phyloP scores from a whole-genome alignment of 164 flowering plant genomes.

The Tinospora cordifolia region DNA sequence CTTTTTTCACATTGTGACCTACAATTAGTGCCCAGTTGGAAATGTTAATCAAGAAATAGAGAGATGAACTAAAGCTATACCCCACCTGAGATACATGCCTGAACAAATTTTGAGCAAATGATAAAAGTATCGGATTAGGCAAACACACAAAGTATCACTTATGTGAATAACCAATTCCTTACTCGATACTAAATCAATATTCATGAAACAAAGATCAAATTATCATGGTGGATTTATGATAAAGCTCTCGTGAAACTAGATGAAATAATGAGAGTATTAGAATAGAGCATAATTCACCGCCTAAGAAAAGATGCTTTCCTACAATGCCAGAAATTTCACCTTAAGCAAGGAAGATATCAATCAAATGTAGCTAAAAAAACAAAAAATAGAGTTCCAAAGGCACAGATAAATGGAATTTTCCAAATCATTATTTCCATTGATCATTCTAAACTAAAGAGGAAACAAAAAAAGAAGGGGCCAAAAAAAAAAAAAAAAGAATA shows the following conservation, averaged over 20 bases:
- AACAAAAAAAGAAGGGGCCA: not conserved
- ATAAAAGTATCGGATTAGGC: no score
- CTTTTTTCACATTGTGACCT: no score
- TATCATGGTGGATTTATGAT: not conserved
- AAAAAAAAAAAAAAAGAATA: slow-evolving; percentile 7
- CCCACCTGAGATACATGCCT: no score
- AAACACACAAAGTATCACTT: not conserved
- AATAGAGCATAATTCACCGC: not conserved
- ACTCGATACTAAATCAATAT: not conserved
- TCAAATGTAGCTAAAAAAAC: slow-evolving; percentile 1
- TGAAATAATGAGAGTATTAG: not conserved
- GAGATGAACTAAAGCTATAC: no score
- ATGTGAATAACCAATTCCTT: not conserved
- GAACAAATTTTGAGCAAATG: no score
- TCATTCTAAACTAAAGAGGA: slow-evolving; percentile 10
- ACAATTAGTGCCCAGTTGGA: no score
- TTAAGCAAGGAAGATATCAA: not conserved
- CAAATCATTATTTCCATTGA: slow-evolving; percentile 10
- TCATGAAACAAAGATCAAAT: not conserved
- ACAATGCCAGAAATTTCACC: not conserved
- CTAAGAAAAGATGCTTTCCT: not conserved
- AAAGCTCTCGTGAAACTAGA: not conserved
- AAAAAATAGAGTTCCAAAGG: not conserved
- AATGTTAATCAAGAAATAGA: no score
- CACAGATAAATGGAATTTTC: slow-evolving; percentile 9